phyloP scores from a whole-genome alignment of 192 early-diverging fungal genomes.

The Umbelopsis sp. region DNA sequence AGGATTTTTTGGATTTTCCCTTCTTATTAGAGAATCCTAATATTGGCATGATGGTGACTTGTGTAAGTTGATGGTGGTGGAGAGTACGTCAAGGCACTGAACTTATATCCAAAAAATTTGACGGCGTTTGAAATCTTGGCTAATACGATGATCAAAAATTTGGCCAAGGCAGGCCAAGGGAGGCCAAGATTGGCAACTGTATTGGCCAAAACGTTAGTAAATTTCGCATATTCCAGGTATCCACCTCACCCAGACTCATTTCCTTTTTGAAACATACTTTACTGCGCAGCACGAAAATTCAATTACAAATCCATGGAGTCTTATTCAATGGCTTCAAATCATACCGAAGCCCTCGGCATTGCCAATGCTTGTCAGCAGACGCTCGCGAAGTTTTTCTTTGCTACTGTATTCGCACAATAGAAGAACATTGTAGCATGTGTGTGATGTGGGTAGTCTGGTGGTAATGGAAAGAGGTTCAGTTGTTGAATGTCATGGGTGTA shows the following conservation, averaged over 20 bases:
- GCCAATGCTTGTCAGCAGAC: constrained; percentile 77
- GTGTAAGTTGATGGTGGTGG: background rate
- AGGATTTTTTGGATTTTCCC: background rate
- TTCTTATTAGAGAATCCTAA: background rate
- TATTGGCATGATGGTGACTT: background rate
- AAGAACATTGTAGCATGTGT: constrained; percentile 93
- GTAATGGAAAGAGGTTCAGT: constrained; percentile 10
- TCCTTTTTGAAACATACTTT: background rate
- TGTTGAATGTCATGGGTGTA: background rate
- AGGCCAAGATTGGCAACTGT: background rate
- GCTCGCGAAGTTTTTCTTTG: constrained; percentile 76
- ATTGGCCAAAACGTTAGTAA: background rate
- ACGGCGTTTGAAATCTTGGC: background rate
- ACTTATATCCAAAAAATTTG: background rate
- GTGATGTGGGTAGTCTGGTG: constrained; percentile 81
- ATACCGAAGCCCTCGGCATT: constrained; percentile 84
- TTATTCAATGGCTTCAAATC: constrained; percentile 43
- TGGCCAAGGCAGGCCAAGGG: background rate
- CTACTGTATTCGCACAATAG: constrained; percentile 81
- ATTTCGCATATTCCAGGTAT: background rate
- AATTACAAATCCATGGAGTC: background rate
- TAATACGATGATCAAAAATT: background rate
- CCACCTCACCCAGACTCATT: background rate
- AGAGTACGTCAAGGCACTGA: background rate
- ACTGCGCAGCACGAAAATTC: background rate